phyloP scores from a whole-genome alignment of 225 moss, liverwort and hornwort genomes.

The Straminergon stramineum region DNA sequence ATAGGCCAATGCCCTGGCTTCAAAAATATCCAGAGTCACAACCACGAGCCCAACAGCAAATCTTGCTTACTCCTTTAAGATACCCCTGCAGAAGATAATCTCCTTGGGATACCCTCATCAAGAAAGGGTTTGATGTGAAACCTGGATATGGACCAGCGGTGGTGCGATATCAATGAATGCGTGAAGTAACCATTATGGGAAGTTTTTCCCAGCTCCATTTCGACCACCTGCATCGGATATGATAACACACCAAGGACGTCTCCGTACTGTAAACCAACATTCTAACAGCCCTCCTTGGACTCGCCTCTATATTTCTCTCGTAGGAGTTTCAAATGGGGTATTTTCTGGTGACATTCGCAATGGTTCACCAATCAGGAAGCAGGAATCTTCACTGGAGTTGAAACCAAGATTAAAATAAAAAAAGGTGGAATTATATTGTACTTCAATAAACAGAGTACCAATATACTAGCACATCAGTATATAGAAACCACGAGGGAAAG shows the following conservation, averaged over 20 bases:
- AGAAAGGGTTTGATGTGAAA: neutral
- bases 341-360: neutral
- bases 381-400: neutral
- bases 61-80: neutral
- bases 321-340: neutral
- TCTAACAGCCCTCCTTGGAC: neutral
- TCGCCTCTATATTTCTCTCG: neutral
- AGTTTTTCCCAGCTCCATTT: neutral
- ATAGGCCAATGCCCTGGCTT: neutral
- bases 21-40: neutral
- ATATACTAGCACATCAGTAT: neutral
- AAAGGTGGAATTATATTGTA: neutral
- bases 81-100: too few relatives aligned
- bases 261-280: neutral
- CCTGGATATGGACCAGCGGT: neutral
- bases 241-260: neutral
- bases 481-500: too few relatives aligned
- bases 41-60: neutral
- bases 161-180: neutral
- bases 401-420: neutral
- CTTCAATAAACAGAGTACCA: neutral
- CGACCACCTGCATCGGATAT: neutral
- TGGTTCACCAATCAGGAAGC: neutral
- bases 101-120: neutral
- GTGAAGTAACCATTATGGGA: neutral